phyloP scores from a whole-genome alignment of 1,284 basidiomycete genomes.

The Naganishia albida region DNA sequence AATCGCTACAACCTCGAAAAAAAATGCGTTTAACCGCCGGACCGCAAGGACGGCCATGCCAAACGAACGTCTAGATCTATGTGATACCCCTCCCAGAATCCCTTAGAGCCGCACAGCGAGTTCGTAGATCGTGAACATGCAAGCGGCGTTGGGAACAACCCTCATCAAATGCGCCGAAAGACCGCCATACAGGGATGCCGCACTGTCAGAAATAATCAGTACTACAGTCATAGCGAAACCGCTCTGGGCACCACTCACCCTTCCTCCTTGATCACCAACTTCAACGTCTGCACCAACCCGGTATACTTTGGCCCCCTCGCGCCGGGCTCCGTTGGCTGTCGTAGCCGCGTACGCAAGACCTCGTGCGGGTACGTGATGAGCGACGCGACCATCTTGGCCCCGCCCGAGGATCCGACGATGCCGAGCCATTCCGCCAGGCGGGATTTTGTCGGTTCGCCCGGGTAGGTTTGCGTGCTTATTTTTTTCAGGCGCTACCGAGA shows the following conservation, averaged over 20 bases:
- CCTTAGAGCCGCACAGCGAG: slow-evolving; percentile 42
- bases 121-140: slow-evolving; percentile 71
- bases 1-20: slow-evolving; percentile 13
- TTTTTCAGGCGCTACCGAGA: slow-evolving; percentile 62
- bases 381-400: slow-evolving; percentile 89
- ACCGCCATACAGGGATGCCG: slow-evolving; percentile 78
- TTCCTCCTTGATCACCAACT: slow-evolving; percentile 84
- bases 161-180: slow-evolving; percentile 92
- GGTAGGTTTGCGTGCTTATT: slow-evolving; percentile 58
- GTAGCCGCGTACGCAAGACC: slow-evolving; percentile 86
- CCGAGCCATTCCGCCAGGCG: slow-evolving; percentile 66
- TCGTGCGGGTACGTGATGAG: slow-evolving; percentile 97
- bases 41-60: slow-evolving; percentile 3
- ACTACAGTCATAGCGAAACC: not conserved
- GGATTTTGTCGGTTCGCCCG: slow-evolving; percentile 34
- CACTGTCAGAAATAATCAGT: slow-evolving; percentile 32
- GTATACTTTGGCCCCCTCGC: slow-evolving; percentile 73
- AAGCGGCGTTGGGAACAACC: slow-evolving; percentile 93
- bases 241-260: slow-evolving; percentile 60
- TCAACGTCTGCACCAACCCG: slow-evolving; percentile 80
- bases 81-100: not conserved
- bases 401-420: slow-evolving; percentile 87
- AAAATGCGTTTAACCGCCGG: not conserved
- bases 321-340: slow-evolving; percentile 76
- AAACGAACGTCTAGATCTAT: slow-evolving; percentile 2